Base-by-base conservation (phyloP, 116 monocot genomes). In the Posidonia oceanica region DNA sequence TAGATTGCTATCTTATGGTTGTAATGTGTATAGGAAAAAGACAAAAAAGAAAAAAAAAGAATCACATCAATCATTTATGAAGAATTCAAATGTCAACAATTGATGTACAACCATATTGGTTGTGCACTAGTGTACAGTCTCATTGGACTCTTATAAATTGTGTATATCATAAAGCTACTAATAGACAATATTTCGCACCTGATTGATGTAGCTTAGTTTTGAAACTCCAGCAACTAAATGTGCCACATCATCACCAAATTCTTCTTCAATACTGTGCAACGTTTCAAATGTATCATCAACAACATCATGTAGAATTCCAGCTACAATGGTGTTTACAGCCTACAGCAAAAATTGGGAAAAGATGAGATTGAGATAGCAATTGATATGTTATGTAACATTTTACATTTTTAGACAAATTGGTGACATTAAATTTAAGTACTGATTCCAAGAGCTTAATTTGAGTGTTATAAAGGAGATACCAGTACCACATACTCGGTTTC, bases 241-340 rank as follows among this genome's bases (percentile, higher is more conserved):
- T 60, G 87, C 76, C 18, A 96, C 96, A 80, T 96, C 96, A 72
- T 80, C 81, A 55, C 87, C 96, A 83, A 96, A 96, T 68, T 86
- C 82, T 76, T 85, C 76, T 81, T 86, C 77, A 75, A 96, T 80
- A 69, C 65, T 83, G 22, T 72, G 84, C 66, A 96, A 66, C 67
- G 79, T 88, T 76, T 84, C 91, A 52, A 82, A 64, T 63, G 96
- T 96, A 59, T 96, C 96, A 81, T 96, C 96, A 74, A 91, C 76
- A 40, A 96, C 96, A 86, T 96, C 96, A 83, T 96, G 96, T 63
- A 91, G 96, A 78, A 96, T 91, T 62, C 96, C 96, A 70, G 96
- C 91, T 52, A 96, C 81, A 80, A 96, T 84, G 52, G 96, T 96
- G 68, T 91, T 80, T 22, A 96, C 75, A 74, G 96, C 96, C 96